Conservation (phyloP, 2,329 filamentous ascomycete genomes). For the Ceratocystis destructans region DNA sequence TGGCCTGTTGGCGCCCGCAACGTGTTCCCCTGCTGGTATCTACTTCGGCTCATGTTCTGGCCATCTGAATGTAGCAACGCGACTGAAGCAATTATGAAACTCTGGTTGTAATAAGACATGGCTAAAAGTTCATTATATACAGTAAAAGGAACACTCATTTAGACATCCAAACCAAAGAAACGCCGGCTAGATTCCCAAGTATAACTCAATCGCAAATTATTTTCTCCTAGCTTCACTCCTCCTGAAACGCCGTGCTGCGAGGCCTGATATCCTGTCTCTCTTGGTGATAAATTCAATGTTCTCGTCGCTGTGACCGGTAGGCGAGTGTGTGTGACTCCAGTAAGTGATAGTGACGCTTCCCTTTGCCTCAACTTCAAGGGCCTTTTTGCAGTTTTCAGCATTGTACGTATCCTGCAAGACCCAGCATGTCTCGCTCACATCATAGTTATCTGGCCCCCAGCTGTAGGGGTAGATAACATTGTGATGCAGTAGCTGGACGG, state of each 20-base stretch:
- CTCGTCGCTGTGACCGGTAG: conserved; percentile 13
- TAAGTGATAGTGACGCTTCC: conserved; percentile 24
- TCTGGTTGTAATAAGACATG: background rate
- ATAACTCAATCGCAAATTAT: background rate
- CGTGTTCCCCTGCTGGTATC: no score
- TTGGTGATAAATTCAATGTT: conserved; percentile 8
- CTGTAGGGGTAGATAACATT: conserved; percentile 23
- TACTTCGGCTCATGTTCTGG: no score
- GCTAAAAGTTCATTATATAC: background rate
- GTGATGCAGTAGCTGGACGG: conserved; percentile 22
- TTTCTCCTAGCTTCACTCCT: background rate
- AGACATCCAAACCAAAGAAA: background rate
- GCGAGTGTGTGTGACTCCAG: conserved; percentile 24
- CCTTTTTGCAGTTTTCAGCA: conserved; percentile 21
- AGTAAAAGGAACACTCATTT: background rate
- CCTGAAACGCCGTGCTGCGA: background rate
- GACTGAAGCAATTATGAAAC: background rate
- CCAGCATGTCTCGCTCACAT: conserved; percentile 20
- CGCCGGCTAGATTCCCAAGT: background rate
- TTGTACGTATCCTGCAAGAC: conserved; percentile 20
- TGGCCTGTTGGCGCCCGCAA: background rate
- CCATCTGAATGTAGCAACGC: background rate
- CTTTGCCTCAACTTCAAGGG: conserved; percentile 20
- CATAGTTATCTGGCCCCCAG: conserved; percentile 21
- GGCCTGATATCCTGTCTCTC: background rate